These are phyloP conservation scores for Blastobotrys serpentis DNA, from an alignment of 1,139 yeast genomes.

Conservation along the genomic window DNA sequence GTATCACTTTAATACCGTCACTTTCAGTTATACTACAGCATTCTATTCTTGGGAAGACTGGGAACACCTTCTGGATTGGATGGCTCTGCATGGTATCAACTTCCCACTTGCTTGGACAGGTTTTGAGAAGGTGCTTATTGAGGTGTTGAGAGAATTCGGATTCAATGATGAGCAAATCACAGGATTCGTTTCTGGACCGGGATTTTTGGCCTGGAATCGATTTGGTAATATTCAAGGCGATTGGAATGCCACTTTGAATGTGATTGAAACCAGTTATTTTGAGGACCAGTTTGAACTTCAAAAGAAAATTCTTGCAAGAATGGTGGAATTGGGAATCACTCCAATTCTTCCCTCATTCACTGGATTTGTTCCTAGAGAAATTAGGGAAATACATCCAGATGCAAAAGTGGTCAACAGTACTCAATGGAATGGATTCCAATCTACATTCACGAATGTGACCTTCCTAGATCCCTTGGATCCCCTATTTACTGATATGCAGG, in stretches of 20 bases:
- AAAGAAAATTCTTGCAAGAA: conserved; percentile 18
- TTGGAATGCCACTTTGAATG: conserved; percentile 18
- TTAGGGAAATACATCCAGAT: conserved; percentile 16
- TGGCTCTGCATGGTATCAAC: conserved; percentile 21
- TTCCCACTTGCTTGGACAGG: conserved; percentile 24
- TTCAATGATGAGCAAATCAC: conserved; percentile 18
- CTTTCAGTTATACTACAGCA: conserved; percentile 22
- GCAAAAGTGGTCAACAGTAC: conserved; percentile 19
- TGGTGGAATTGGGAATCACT: conserved; percentile 22
- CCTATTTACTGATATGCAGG: conserved; percentile 18
- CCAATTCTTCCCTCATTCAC: conserved; percentile 23
- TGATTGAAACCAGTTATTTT: conserved; percentile 11
- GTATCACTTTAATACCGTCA: conserved; percentile 22
- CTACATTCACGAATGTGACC: conserved; percentile 15
- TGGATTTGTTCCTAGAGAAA: conserved; percentile 20
- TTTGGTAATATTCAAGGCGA: conserved; percentile 24
- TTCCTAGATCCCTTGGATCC: conserved; percentile 22
- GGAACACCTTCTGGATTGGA: conserved; percentile 23
- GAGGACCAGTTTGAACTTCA: conserved; percentile 18
- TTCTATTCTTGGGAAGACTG: conserved; percentile 22
- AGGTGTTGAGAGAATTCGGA: conserved; percentile 17
- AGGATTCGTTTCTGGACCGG: conserved; percentile 20
- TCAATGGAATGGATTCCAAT: conserved; percentile 19
- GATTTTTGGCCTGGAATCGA: conserved; percentile 22
- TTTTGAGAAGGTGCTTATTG: conserved; percentile 21